Evolutionary conservation across 2,329 filamentous ascomycete species (phyloP).

Genomic region (Clarireedia paspali): DNA sequence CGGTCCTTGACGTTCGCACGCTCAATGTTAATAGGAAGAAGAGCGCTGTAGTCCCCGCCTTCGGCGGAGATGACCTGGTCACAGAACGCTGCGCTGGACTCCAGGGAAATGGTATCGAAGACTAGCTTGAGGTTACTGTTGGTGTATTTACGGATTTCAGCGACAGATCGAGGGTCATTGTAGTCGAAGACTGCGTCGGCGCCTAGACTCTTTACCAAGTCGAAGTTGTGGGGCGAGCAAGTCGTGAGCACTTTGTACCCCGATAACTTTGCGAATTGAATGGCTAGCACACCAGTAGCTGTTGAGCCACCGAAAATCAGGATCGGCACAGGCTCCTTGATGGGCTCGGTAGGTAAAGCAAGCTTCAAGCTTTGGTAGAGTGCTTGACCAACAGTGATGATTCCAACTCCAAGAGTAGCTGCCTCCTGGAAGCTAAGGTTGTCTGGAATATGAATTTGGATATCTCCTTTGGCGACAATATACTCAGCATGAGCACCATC

Average conservation of each 20-base stretch:
- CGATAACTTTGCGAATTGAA: slow-evolving; percentile 26
- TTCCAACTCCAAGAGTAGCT: slow-evolving; percentile 22
- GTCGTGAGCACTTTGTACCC: slow-evolving; percentile 27
- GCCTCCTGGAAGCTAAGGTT: slow-evolving; percentile 38
- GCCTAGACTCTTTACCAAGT: slow-evolving; percentile 32
- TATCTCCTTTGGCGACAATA: slow-evolving; percentile 29
- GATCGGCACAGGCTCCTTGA: slow-evolving; percentile 17
- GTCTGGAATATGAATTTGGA: slow-evolving; percentile 37
- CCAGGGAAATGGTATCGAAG: slow-evolving; percentile 37
- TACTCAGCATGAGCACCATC: slow-evolving; percentile 22
- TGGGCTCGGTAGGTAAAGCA: neutral
- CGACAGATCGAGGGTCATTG: slow-evolving; percentile 31
- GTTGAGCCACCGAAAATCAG: slow-evolving; percentile 28
- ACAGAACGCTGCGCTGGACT: slow-evolving; percentile 2
- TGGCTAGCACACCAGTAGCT: slow-evolving; percentile 25
- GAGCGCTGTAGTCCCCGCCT: too few relatives aligned
- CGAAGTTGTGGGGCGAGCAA: slow-evolving; percentile 31
- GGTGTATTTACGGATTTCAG: slow-evolving; percentile 37
- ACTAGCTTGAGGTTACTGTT: slow-evolving; percentile 36
- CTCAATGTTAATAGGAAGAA: too few relatives aligned
- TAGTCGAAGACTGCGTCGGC: slow-evolving; percentile 38
- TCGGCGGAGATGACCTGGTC: neutral
- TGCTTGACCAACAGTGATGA: slow-evolving; percentile 10
- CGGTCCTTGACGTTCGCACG: too few relatives aligned
- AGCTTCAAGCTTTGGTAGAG: slow-evolving; percentile 7